Conservation (phyloP, 768 basidiomycete genomes). For the Leucogyrophana mollusca region DNA sequence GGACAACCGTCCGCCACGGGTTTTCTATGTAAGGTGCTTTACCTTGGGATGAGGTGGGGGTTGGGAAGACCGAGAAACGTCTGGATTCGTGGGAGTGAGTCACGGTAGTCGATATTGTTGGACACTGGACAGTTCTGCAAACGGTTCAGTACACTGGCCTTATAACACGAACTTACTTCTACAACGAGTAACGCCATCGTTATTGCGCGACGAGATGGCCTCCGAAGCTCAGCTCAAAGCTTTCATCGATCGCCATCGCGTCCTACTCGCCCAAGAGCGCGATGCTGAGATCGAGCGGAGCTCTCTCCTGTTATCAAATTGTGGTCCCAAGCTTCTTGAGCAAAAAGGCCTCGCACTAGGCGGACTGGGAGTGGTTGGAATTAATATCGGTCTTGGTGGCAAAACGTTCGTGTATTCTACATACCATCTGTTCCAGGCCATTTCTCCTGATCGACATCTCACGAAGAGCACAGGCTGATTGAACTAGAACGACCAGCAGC, state of each 20-base stretch:
- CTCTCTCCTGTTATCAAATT: constrained; percentile 77
- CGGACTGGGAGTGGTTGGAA: constrained; percentile 64
- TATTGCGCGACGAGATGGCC: too few relatives aligned
- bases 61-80: too few relatives aligned
- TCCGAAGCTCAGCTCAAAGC: constrained; percentile 37
- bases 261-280: constrained; percentile 69
- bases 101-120: too few relatives aligned
- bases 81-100: too few relatives aligned
- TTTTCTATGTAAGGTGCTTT: too few relatives aligned
- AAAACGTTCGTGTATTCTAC: constrained; percentile 77
- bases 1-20: too few relatives aligned
- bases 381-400: constrained; percentile 88
- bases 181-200: too few relatives aligned
- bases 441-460: constrained; percentile 9
- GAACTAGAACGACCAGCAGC: constrained; percentile 84
- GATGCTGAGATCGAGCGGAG: constrained; percentile 83
- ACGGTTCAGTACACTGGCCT: too few relatives aligned
- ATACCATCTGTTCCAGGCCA: background rate
- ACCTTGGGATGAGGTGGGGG: too few relatives aligned
- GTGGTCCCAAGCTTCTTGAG: constrained; percentile 82
- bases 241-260: constrained; percentile 68
- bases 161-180: too few relatives aligned
- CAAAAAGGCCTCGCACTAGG: constrained; percentile 80
- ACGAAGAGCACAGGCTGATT: constrained; percentile 62
- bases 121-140: too few relatives aligned